Conservation (phyloP, 2,329 filamentous ascomycete species). For the Knoxdaviesia proteae region DNA sequence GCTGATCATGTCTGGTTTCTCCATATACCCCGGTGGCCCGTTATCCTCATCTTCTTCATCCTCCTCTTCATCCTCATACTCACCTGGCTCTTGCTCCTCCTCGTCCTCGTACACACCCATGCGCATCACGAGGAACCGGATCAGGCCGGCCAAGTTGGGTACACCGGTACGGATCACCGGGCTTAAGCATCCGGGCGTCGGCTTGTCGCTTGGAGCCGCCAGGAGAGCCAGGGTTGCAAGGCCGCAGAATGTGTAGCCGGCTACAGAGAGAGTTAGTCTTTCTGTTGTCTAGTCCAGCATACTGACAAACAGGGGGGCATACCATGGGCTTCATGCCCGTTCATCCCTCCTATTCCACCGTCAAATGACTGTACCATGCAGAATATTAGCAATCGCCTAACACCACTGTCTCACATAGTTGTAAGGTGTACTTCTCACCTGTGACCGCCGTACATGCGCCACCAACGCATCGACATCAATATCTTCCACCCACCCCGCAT, state of each 20-base stretch:
- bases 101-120: no score
- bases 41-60: slow-evolving; percentile 22
- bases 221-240: slow-evolving; percentile 59
- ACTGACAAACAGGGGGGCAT: slow-evolving; percentile 9
- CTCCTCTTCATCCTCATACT: slow-evolving; percentile 26
- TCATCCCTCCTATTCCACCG: slow-evolving; percentile 61
- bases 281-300: background rate
- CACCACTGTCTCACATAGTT: no score
- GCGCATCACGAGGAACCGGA: slow-evolving; percentile 40
- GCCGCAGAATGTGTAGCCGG: slow-evolving; percentile 81
- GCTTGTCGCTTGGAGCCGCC: slow-evolving; percentile 16
- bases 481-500: slow-evolving; percentile 40
- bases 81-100: no score
- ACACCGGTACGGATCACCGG: slow-evolving; percentile 12
- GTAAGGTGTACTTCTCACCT: slow-evolving; percentile 16
- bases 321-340: slow-evolving; percentile 70
- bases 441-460: slow-evolving; percentile 45
- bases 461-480: slow-evolving; percentile 54
- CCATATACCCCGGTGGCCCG: slow-evolving; percentile 7
- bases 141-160: slow-evolving; percentile 11
- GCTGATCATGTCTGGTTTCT: no score
- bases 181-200: slow-evolving; percentile 1
- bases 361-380: slow-evolving; percentile 47
- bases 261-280: slow-evolving; percentile 18
- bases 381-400: background rate